These are phyloP conservation scores for Candida michaelii DNA, from an alignment of 805 yeast species.

Conservation along the genomic window DNA sequence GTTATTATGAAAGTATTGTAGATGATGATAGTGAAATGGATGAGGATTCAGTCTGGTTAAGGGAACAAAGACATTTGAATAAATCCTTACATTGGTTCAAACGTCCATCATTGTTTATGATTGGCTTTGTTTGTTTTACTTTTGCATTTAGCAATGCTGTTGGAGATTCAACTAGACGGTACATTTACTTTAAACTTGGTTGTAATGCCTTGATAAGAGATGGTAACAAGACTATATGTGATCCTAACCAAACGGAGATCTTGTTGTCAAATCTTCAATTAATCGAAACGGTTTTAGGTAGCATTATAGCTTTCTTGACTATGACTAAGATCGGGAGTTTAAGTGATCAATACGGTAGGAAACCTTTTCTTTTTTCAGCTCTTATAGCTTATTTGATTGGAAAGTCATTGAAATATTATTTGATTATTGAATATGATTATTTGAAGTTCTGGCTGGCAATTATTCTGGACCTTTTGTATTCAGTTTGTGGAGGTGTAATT, in stretches of 20 bases:
- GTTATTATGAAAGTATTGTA: constrained; percentile 41
- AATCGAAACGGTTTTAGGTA: constrained; percentile 38
- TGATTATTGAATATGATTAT: constrained; percentile 24
- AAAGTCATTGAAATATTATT: constrained; percentile 20
- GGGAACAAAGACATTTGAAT: constrained; percentile 49
- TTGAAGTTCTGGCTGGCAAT: constrained; percentile 42
- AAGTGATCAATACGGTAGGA: constrained; percentile 40
- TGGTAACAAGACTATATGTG: constrained; percentile 21
- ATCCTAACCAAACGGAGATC: constrained; percentile 34
- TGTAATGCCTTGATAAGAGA: constrained; percentile 22
- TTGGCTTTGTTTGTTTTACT: constrained; percentile 44
- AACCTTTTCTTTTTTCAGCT: constrained; percentile 24
- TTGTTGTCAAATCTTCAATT: constrained; percentile 52
- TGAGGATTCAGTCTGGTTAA: constrained; percentile 48
- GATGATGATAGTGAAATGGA: constrained; percentile 29
- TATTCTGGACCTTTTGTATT: constrained; percentile 43
- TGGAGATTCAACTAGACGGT: constrained; percentile 42
- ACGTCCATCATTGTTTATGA: constrained; percentile 56
- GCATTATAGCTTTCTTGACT: constrained; percentile 49
- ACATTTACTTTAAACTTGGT: constrained; percentile 30
- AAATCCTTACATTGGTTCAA: constrained; percentile 49
- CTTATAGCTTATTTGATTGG: constrained; percentile 22
- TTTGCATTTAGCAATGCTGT: constrained; percentile 42
- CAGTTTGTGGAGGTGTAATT: constrained; percentile 63
- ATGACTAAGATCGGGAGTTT: constrained; percentile 50